These are phyloP conservation scores for Microglena sp. DNA, from an alignment of 139 green algal species.

Conservation along the genomic window DNA sequence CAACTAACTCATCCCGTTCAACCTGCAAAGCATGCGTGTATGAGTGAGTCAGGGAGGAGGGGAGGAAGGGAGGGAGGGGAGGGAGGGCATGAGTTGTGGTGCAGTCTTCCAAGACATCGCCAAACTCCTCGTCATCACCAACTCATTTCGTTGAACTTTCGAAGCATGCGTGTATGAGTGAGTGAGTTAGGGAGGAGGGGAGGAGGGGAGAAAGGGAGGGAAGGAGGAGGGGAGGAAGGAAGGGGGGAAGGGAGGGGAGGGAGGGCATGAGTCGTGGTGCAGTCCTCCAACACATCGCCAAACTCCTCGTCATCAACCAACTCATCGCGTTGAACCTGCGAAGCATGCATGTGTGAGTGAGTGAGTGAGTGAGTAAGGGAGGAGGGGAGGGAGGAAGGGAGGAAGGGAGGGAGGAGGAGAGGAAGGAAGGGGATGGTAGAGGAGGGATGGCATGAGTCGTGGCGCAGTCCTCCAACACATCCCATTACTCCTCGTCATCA, in stretches of 20 bases:
- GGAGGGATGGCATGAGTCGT: background rate
- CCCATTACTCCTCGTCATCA: background rate
- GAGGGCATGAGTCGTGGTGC: background rate
- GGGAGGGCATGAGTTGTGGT: background rate
- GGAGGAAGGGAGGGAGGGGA: background rate
- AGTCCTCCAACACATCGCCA: conserved; percentile 29
- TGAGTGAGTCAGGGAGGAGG: background rate
- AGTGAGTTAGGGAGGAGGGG: too few species aligned
- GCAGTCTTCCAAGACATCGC: conserved; percentile 39
- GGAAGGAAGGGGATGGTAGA: too few species aligned
- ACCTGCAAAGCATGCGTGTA: background rate
- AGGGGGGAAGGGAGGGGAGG: background rate
- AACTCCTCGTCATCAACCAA: conserved; percentile 51
- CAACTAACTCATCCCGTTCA: background rate
- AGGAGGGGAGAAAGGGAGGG: too few species aligned
- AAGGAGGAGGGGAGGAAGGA: background rate
- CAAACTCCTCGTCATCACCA: background rate
- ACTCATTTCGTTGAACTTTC: background rate
- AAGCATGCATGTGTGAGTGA: background rate
- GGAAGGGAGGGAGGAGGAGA: too few species aligned
- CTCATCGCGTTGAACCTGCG: conserved; percentile 19
- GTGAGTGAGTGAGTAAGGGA: too few species aligned
- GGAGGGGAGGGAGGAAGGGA: too few species aligned
- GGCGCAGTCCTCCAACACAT: too few species aligned
- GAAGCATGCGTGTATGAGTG: background rate